Percentiles rank a stretch among this genome's conserved stretches.
These are phyloP conservation scores for Suhomyces vadensis DNA, from an alignment of 805 yeast species.

Conservation along the genomic window DNA sequence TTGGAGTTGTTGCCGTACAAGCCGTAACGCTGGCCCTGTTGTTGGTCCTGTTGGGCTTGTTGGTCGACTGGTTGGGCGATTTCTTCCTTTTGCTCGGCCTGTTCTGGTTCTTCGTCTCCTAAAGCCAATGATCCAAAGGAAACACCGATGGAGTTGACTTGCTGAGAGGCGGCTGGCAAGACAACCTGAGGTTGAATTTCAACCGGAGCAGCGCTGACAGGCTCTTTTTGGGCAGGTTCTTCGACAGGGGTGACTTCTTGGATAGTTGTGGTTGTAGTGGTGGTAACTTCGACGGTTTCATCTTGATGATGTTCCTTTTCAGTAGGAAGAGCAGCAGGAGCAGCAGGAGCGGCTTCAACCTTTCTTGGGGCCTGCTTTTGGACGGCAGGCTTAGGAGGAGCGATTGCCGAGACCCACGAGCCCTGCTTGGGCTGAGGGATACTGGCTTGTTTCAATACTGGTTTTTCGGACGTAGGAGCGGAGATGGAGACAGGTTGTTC, in stretches of 20 bases:
- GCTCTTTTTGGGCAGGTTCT: slow-evolving; percentile 15
- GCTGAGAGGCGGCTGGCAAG: slow-evolving; percentile 53
- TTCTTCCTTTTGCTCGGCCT: slow-evolving; percentile 11
- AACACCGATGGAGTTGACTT: slow-evolving; percentile 52
- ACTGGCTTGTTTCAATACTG: slow-evolving; percentile 39
- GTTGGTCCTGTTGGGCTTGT: slow-evolving; percentile 11
- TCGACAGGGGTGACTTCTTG: slow-evolving; percentile 12
- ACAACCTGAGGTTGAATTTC: slow-evolving; percentile 40
- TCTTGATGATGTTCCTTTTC: slow-evolving; percentile 1
- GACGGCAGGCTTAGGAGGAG: slow-evolving; percentile 37
- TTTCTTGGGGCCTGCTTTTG: slow-evolving; percentile 10
- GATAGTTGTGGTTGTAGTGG: slow-evolving; percentile 12
- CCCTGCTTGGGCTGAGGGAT: slow-evolving; percentile 49
- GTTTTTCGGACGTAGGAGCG: slow-evolving; percentile 12
- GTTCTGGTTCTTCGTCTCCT: slow-evolving; percentile 42
- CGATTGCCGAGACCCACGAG: slow-evolving; percentile 73
- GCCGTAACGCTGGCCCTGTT: slow-evolving; percentile 12
- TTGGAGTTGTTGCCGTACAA: slow-evolving; percentile 14
- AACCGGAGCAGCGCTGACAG: slow-evolving; percentile 14
- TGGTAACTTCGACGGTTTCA: not conserved
- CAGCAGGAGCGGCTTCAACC: slow-evolving; percentile 4
- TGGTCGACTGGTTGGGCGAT: slow-evolving; percentile 8
- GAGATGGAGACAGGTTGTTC: slow-evolving; percentile 9
- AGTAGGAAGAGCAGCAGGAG: slow-evolving; percentile 6
- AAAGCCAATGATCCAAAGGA: slow-evolving; percentile 62